These are phyloP conservation scores for Colletotrichum sp. DNA, from an alignment of 2,329 filamentous ascomycete genomes.

Conservation along the genomic window DNA sequence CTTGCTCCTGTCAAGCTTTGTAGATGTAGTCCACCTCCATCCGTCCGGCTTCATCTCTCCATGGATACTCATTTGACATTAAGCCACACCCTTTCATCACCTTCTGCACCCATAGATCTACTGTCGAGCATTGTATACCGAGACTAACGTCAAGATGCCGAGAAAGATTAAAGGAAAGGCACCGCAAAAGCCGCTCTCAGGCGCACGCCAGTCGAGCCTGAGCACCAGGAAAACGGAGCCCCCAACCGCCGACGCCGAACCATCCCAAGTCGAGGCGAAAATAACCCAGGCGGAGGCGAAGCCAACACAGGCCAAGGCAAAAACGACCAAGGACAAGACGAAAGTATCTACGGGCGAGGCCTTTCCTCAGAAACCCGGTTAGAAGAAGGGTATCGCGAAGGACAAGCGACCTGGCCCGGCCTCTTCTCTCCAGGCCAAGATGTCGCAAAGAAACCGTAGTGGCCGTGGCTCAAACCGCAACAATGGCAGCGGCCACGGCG, in stretches of 20 bases:
- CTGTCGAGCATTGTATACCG: neutral
- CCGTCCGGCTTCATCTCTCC: neutral
- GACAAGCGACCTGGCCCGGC: neutral
- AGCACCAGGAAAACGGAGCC: neutral
- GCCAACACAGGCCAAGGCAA: neutral
- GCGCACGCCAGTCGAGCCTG: neutral
- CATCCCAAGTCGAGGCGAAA: neutral
- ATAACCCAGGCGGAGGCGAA: neutral
- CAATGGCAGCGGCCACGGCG: constrained; percentile 46
- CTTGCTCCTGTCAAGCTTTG: neutral
- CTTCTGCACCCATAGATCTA: neutral
- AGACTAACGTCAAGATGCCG: neutral
- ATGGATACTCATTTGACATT: neutral
- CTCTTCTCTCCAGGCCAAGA: constrained; percentile 24
- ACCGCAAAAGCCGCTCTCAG: neutral
- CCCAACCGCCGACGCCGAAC: neutral
- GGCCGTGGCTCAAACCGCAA: constrained; percentile 49
- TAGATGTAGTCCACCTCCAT: neutral
- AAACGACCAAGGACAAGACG: neutral
- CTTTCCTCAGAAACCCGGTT: neutral
- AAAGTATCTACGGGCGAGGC: neutral
- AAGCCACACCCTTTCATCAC: neutral
- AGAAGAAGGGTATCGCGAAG: neutral
- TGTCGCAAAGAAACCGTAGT: constrained; percentile 51
- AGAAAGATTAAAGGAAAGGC: neutral